phyloP scores from a whole-genome alignment of 495 filamentous ascomycete species.

The Hypoxylon fragiforme region DNA sequence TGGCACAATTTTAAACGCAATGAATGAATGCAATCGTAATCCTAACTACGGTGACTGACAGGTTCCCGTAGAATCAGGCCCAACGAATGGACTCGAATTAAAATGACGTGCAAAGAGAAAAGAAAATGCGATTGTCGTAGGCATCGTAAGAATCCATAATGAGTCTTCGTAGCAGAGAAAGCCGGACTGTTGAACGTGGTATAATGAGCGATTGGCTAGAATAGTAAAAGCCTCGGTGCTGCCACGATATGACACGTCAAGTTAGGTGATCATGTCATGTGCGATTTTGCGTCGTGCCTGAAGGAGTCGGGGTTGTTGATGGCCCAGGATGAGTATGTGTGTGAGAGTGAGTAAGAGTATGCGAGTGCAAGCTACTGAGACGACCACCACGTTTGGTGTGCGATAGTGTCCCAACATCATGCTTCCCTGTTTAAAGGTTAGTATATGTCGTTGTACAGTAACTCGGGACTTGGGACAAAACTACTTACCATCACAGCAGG shows the following conservation, averaged over 20 bases:
- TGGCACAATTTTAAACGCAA: conserved; percentile 16
- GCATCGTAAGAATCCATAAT: conserved; percentile 37
- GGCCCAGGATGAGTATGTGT: conserved; percentile 41
- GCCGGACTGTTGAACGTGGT: conserved; percentile 30
- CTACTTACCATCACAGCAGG: conserved; percentile 95
- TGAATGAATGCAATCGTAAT: conserved; percentile 19
- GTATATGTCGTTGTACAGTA: neutral
- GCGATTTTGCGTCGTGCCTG: conserved; percentile 37
- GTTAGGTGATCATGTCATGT: conserved; percentile 37
- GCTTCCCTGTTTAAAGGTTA: conserved; percentile 63
- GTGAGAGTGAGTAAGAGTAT: conserved; percentile 29
- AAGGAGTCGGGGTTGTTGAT: conserved; percentile 42
- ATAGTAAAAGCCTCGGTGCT: conserved; percentile 13
- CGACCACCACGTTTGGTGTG: conserved; percentile 49
- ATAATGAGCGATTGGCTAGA: conserved; percentile 43
- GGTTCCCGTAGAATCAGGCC: conserved; percentile 9
- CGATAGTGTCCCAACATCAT: conserved; percentile 64
- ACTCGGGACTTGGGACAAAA: conserved; percentile 1
- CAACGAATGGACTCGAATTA: conserved; percentile 27
- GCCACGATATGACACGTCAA: conserved; percentile 22
- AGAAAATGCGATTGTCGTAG: conserved; percentile 31
- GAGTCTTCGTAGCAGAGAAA: conserved; percentile 29
- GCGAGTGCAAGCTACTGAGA: conserved; percentile 22
- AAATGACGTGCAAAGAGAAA: conserved; percentile 19
- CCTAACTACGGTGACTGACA: conserved; percentile 2